Evolutionary conservation across 805 yeast species (phyloP), one percentile per base, ranked within the genome.

Genomic region (Lachancea kluyveri): DNA sequence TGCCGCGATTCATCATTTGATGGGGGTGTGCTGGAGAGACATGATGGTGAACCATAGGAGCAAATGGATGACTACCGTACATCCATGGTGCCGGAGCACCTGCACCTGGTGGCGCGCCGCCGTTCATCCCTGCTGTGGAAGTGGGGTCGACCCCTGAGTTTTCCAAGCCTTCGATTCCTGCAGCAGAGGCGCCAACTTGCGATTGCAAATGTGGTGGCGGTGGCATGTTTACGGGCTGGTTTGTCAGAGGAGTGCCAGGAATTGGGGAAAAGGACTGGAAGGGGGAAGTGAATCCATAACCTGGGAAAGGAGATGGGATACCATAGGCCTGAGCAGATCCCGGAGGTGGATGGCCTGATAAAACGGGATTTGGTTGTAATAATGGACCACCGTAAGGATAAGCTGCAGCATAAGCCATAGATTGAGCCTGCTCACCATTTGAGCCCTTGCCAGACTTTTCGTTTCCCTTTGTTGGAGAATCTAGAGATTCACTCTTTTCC

Each of bases 301-400:
- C 56, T 10, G 54, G 51, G 33, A 55, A 57, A 10, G 57, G 54
- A 7, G 60, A 54, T 20, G 48, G 52, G 6, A 51, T 43, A 3
- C 52, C 50, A 38, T 45, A 45, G 6, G 37, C 43, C n/a, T 41
- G 49, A 8, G 39, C 36, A 5, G 49, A 27, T 5, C 36, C 40
- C 6, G 48, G 49, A 10, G 43, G 42, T 21, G 37, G 46, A 21
- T 43, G 51, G n/a, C 52, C 53, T 11, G 52, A 40, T 11, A 50
- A 28, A 7, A 50, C 41, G 7, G 53, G 52, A 24, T 43, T 51
- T 10, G 59, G 59, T 33, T 50, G 59, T 31, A 51, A 32, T 23
- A 52, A 31, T 6, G 59, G 56, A 9, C 59, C 57, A 9, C 52
- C 55, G 18, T 52, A 52, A n/a, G 60, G 55, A 17, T 50, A 50